phyloP scores from a whole-genome alignment of 2,329 filamentous ascomycete genomes.

The Pseudopyrenochaeta lycopersici region DNA sequence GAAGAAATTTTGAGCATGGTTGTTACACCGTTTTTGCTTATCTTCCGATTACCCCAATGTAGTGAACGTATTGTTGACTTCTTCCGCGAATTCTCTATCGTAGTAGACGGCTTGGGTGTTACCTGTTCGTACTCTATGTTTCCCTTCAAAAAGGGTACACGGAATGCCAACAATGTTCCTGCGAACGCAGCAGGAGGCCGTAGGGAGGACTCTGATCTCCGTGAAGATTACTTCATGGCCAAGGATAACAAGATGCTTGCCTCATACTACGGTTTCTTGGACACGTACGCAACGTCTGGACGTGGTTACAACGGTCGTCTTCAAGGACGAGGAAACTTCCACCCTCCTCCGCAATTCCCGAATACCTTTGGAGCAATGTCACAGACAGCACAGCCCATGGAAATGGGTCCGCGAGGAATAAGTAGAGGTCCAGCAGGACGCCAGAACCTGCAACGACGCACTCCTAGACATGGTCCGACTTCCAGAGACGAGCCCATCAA shows the following conservation, averaged over 20 bases:
- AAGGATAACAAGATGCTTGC: slow-evolving; percentile 99
- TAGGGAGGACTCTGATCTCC: slow-evolving; percentile 66
- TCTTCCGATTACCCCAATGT: slow-evolving; percentile 84
- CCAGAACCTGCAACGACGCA: slow-evolving; percentile 36
- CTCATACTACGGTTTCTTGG: slow-evolving; percentile 93
- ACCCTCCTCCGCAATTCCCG: slow-evolving; percentile 79
- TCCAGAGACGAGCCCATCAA: slow-evolving; percentile 68
- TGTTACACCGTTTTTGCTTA: slow-evolving; percentile 87
- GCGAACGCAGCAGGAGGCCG: slow-evolving; percentile 47
- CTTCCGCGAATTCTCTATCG: slow-evolving; percentile 96
- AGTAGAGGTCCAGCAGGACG: slow-evolving; percentile 36
- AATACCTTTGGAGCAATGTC: slow-evolving; percentile 62
- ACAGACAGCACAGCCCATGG: slow-evolving; percentile 62
- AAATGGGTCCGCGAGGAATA: slow-evolving; percentile 39
- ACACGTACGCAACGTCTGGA: slow-evolving; percentile 72
- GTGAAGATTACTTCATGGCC: slow-evolving; percentile 91
- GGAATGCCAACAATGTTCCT: slow-evolving; percentile 56
- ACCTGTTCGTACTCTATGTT: slow-evolving; percentile 98
- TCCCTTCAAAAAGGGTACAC: slow-evolving; percentile 85
- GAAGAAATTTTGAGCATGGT: slow-evolving; percentile 94
- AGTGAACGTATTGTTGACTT: slow-evolving; percentile 96
- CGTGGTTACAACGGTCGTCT: slow-evolving; percentile 49
- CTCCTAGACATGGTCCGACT: slow-evolving; percentile 28
- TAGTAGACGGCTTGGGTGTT: slow-evolving; percentile 94
- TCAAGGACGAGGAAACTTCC: slow-evolving; percentile 66